phyloP scores from a whole-genome alignment of 2,329 filamentous ascomycete genomes.

The Fusarium lateritium region DNA sequence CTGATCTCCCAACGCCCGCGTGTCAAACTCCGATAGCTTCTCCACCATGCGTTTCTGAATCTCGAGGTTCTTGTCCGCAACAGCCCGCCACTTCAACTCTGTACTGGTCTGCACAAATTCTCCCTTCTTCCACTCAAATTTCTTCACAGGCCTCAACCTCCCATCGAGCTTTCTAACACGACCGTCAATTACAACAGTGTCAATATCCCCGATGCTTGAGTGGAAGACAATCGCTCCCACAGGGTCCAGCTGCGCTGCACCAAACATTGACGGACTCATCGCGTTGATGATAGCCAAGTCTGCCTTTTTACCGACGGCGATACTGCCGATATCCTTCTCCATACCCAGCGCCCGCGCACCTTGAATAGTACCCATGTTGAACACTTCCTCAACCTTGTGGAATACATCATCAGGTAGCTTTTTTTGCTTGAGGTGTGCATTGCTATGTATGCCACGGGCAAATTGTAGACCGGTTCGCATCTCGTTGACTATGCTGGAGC shows the following conservation, averaged over 20 bases:
- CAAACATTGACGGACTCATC: conserved; percentile 10
- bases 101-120: background rate
- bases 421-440: background rate
- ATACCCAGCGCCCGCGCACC: conserved; percentile 10
- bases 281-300: conserved; percentile 10
- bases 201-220: conserved; percentile 1
- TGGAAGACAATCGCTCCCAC: conserved; percentile 9
- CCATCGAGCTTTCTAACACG: conserved; percentile 6
- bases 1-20: background rate
- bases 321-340: conserved; percentile 12
- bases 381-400: conserved; percentile 1
- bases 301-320: conserved; percentile 12
- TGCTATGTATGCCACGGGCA: background rate
- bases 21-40: background rate
- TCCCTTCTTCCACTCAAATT: background rate
- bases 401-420: background rate
- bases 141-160: background rate
- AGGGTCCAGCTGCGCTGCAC: background rate
- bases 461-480: conserved; percentile 5
- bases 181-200: conserved; percentile 12
- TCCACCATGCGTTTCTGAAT: conserved; percentile 3
- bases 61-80: background rate
- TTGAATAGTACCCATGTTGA: conserved; percentile 18
- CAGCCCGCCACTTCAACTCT: background rate
- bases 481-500: conserved; percentile 9